Conservation (phyloP, 2,329 filamentous ascomycete genomes). For the Sporothrix phasma region DNA sequence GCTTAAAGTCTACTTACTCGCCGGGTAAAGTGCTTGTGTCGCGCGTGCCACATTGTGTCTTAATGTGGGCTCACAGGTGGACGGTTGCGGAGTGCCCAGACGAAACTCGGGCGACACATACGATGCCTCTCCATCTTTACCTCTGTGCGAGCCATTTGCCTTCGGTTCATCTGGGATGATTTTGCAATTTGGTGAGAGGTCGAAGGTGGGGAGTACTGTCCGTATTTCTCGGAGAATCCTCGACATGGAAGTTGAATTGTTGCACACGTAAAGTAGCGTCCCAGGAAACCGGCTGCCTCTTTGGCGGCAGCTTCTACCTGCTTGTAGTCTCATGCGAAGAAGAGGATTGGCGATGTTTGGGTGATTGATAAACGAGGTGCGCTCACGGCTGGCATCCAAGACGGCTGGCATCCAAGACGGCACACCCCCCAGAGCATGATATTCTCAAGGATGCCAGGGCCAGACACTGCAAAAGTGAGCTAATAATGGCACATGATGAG, state of each 20-base stretch:
- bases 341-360: background rate
- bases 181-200: too few species aligned
- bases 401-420: background rate
- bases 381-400: background rate
- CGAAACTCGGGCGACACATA: background rate
- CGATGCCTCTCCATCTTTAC: too few species aligned
- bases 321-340: background rate
- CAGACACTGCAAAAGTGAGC: conserved; percentile 3
- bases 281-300: background rate
- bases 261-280: background rate
- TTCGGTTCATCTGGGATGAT: background rate
- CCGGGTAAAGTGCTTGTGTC: conserved; percentile 6
- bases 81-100: background rate
- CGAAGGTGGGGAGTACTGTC: too few species aligned
- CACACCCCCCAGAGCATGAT: conserved; percentile 4
- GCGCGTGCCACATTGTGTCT: too few species aligned
- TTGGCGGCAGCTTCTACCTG: background rate
- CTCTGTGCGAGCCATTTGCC: too few species aligned
- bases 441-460: background rate
- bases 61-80: background rate
- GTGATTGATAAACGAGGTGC: background rate
- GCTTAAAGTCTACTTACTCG: background rate
- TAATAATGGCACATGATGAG: background rate
- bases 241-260: background rate
- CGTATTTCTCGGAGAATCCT: background rate